These are phyloP conservation scores for Penicillium vulpinum DNA, from an alignment of 2,329 filamentous ascomycete species.

Conservation along the genomic window DNA sequence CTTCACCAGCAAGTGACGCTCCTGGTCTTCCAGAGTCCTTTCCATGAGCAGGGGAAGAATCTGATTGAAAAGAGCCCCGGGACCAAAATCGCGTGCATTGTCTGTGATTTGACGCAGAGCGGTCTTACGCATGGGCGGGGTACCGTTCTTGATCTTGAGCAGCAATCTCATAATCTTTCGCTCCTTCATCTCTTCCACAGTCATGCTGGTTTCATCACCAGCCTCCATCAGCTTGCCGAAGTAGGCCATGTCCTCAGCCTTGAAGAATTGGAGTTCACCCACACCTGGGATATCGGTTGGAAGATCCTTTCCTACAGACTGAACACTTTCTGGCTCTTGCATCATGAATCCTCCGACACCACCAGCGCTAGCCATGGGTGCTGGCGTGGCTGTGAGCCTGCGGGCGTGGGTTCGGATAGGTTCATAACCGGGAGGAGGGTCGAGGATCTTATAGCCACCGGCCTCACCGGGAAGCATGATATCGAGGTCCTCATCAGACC, in stretches of 20 bases:
- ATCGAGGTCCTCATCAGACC: conserved; percentile 94
- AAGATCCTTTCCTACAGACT: conserved; percentile 82
- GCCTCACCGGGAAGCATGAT: conserved; percentile 78
- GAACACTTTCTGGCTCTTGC: conserved; percentile 85
- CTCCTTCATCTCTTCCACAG: conserved; percentile 94
- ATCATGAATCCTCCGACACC: conserved; percentile 85
- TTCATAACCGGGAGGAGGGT: conserved; percentile 88
- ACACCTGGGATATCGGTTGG: conserved; percentile 95
- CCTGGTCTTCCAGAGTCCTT: conserved; percentile 94
- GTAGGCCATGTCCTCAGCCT: conserved; percentile 97
- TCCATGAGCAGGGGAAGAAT: conserved; percentile 97
- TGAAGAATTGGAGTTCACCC: conserved; percentile 96
- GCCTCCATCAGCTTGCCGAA: conserved; percentile 97
- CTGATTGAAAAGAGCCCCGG: conserved; percentile 92
- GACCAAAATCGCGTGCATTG: conserved; percentile 93
- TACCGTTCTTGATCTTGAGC: conserved; percentile 98
- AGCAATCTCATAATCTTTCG: conserved; percentile 97
- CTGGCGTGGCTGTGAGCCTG: conserved; percentile 71
- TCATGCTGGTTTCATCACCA: conserved; percentile 85
- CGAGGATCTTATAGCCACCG: conserved; percentile 81
- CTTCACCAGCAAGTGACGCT: conserved; percentile 96
- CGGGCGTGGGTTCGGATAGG: conserved; percentile 75
- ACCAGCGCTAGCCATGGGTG: conserved; percentile 60
- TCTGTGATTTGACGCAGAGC: conserved; percentile 95
- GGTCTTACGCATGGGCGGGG: conserved; percentile 97